Evolutionary conservation across 208 protist species (phyloP), one percentile per base, ranked within the genome.

Genomic region (Crithidia thermophila): DNA sequence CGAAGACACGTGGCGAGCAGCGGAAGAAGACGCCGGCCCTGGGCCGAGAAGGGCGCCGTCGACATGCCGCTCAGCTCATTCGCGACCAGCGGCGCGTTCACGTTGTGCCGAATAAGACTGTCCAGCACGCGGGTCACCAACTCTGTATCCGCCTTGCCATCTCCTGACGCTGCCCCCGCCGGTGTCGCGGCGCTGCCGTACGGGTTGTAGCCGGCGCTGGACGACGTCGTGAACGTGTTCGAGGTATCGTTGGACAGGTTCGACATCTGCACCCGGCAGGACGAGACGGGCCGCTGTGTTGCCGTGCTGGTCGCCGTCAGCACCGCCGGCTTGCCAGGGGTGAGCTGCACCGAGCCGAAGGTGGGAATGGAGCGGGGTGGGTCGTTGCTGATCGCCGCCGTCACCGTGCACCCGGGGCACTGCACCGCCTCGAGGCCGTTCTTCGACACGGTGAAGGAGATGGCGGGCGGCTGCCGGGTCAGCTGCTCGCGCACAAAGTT

Each of bases 41-140:
- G 71, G 0, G 72, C 46, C 0, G 82, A 84, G 42, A 81, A 76
- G 5, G 67, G 31, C 4, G 51, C 52, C 2, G 65, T 53, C 28
- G 67, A 59, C 21, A 81, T 63, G 16, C 27, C 50, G 18, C 56
- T 25, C 2, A 94, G 67, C 36, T 94, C 88, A 1, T 77, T 66
- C 28, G 77, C 69, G 11, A 84, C 79, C n/a, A 20, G 37, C 10
- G 67, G 61, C 6, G 83, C 81, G 39, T 74, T 73, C 45, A 75
- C 34, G 37, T 72, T 79, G 65, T 79, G 67, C 13, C 84, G 83
- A 72, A 91, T 77, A 36, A 91, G 75, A 23, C 72, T 77, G 47
- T 94, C 88, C n/a, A 91, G 51, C 16, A 91, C 46, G 14, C 84
- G 76, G 16, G 81, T 77, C 31, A 91, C 67, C 36, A 94, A 53